phyloP scores from a whole-genome alignment of 306 rosid genomes.

The Crotalaria pallida region DNA sequence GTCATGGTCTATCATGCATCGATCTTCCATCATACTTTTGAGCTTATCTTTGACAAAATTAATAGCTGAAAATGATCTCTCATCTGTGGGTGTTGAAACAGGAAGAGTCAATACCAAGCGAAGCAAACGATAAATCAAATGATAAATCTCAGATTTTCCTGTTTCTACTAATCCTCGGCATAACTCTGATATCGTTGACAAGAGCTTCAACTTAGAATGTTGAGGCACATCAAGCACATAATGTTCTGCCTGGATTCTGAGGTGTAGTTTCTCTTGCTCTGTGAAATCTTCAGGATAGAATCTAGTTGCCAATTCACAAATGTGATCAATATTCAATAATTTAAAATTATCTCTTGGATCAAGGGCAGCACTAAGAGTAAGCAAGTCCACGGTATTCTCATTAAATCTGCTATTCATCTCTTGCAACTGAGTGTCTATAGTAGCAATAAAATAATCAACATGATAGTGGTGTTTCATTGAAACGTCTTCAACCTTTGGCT shows the following conservation, averaged over 20 bases:
- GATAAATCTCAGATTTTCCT: neutral
- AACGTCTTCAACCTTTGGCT: neutral
- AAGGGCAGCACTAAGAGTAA: neutral
- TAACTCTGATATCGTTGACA: neutral
- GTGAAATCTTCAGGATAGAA: neutral
- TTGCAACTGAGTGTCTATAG: neutral
- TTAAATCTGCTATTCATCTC: neutral
- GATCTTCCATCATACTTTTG: neutral
- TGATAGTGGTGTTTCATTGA: neutral
- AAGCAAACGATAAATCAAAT: neutral
- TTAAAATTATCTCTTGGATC: neutral
- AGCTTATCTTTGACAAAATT: neutral
- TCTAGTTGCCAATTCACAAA: neutral
- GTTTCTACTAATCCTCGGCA: neutral
- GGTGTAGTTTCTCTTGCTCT: neutral
- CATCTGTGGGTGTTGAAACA: neutral
- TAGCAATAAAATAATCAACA: neutral
- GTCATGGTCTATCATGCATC: neutral
- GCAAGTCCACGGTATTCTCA: neutral
- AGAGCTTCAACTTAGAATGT: neutral
- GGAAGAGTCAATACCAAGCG: neutral
- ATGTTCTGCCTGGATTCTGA: neutral
- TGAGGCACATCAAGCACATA: neutral
- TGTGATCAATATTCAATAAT: neutral
- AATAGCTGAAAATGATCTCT: neutral